Base-by-base conservation (phyloP, 2,329 filamentous ascomycete species). In the Fusarium agapanthi region DNA sequence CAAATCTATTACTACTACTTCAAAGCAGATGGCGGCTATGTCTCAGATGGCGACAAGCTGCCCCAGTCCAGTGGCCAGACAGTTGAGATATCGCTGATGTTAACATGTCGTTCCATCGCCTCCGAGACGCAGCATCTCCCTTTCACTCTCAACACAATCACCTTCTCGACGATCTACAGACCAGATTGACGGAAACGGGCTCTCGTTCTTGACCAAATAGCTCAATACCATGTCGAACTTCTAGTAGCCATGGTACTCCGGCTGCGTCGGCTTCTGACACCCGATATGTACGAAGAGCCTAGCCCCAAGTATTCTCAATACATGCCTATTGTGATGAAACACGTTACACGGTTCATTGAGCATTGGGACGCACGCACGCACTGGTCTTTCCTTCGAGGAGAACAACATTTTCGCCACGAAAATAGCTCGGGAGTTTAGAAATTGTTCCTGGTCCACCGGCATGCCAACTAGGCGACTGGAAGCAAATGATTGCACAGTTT, bases 191-290 rank as follows among this genome's bases (percentile, higher is more conserved):
- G 44, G 1, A 22, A 2, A 12, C 26, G 6, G 10, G 44, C 20
- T 4, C 4, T 3, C 6, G 2, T 3, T 0, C 18, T 47, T 1
- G 12, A 22, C 0, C 26, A 47, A 11, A 30, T 47, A 15, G 26
- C 26, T 0, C 9, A 22, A 2, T 22, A 30, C 20, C 44, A 30
- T 15, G 0, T 30, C 0, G n/a, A n/a, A n/a, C 12, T 3, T 0
- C 44, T 47, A 0, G 2, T 47, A 11, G 26, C 0, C 0, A 30
- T 28, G 44, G 14, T 22, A 0, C 6, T 7, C 1, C 44, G 44
- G 0, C 44, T 47, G 20, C 4, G 44, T 12, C 26, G 26, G 0
- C 44, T 47, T 22, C 3, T 47, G 26, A 47, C 44, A 7, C 26
- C 44, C 12, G 26, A 47, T 47, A 22, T 47, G 0, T 30, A 30